phyloP scores from a whole-genome alignment of 2,329 filamentous ascomycete species.

The Colletotrichum echinochloae region DNA sequence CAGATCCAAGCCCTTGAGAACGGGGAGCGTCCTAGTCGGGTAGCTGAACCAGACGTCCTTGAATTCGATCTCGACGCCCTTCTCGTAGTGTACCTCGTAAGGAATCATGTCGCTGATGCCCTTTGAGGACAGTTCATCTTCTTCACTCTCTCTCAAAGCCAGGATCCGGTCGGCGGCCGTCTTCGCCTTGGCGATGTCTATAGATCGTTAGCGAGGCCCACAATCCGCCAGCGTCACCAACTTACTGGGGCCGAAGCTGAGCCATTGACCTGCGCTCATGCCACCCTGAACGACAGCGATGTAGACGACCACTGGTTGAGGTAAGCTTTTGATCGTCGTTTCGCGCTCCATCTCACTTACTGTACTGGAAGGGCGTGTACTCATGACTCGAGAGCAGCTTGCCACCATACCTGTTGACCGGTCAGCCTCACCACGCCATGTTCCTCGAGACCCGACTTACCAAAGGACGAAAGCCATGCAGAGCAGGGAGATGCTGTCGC shows the following conservation, averaged over 20 bases:
- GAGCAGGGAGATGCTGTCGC: slow-evolving; percentile 35
- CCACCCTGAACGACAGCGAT: slow-evolving; percentile 41
- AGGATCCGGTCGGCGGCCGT: slow-evolving; percentile 40
- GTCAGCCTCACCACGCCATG: not conserved
- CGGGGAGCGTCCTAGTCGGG: slow-evolving; percentile 27
- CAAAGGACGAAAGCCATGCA: slow-evolving; percentile 41
- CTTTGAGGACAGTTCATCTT: slow-evolving; percentile 55
- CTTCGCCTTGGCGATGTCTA: slow-evolving; percentile 41
- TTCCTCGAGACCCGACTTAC: not conserved
- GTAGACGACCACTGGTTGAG: slow-evolving; percentile 36
- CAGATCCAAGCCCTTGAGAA: slow-evolving; percentile 40
- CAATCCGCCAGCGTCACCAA: no score
- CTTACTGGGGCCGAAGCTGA: slow-evolving; percentile 40
- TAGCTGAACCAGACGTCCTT: slow-evolving; percentile 41
- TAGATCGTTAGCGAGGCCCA: not conserved
- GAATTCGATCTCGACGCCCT: slow-evolving; percentile 42
- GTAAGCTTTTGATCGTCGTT: not conserved
- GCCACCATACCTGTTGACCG: slow-evolving; percentile 33
- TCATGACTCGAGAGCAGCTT: slow-evolving; percentile 36
- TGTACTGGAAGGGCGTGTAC: slow-evolving; percentile 42
- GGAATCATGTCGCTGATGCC: slow-evolving; percentile 26
- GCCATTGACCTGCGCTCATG: slow-evolving; percentile 41
- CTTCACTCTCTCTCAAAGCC: slow-evolving; percentile 33
- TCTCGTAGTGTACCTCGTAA: slow-evolving; percentile 42
- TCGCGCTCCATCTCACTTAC: slow-evolving; percentile 7